These are phyloP conservation scores for Colletotrichum sp. DNA, from an alignment of 2,329 filamentous ascomycete species.

Conservation along the genomic window DNA sequence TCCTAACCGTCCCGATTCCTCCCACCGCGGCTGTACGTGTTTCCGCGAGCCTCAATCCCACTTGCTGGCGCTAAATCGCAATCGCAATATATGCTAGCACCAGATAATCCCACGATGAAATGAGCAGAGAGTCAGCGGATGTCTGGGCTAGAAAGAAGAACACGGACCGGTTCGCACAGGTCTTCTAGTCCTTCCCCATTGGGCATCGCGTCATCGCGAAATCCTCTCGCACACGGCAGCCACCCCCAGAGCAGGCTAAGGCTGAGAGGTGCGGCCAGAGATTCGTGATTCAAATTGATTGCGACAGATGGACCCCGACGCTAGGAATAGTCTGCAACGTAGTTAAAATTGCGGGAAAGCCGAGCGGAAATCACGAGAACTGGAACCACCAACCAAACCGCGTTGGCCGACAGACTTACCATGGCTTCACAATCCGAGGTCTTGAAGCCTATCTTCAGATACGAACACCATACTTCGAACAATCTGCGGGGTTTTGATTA, in stretches of 20 bases:
- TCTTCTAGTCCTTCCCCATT: neutral
- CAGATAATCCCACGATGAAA: neutral
- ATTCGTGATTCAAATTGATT: slow-evolving; percentile 1
- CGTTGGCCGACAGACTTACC: neutral
- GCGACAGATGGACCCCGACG: slow-evolving; percentile 1
- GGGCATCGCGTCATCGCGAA: neutral
- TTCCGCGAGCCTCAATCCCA: neutral
- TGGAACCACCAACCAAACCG: neutral
- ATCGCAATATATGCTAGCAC: neutral
- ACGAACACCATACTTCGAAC: neutral
- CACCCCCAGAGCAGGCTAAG: neutral
- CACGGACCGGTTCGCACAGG: neutral
- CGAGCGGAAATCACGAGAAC: neutral
- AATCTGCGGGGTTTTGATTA: neutral
- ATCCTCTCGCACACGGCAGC: neutral
- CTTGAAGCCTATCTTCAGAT: neutral
- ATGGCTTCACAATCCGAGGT: neutral
- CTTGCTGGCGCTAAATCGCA: neutral
- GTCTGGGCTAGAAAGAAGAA: neutral
- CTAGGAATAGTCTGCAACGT: neutral
- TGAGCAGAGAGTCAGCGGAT: neutral
- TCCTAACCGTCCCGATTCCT: neutral
- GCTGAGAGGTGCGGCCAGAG: neutral
- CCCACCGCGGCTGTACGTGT: neutral
- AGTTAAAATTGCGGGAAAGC: slow-evolving; percentile 2